Evolutionary conservation across 2,329 filamentous ascomycete genomes (phyloP), one percentile per base, ranked within the genome.

Genomic region (Colletotrichum caudatum): DNA sequence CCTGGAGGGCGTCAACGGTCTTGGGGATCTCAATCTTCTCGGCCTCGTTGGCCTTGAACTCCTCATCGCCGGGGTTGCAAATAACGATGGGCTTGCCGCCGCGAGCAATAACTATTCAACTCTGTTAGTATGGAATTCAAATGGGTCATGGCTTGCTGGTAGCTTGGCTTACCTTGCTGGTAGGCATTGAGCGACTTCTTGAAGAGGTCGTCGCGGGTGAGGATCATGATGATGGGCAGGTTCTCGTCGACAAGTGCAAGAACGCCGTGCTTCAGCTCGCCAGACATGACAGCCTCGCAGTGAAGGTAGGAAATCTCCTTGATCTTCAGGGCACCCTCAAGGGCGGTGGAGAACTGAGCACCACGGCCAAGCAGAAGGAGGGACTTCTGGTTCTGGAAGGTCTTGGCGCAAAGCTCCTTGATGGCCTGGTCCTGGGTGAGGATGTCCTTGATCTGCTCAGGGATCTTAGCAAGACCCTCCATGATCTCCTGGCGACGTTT

Each of bases 251-350:
- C 96, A 74, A 99, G 89, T 64, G 96, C 96, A 80, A 99, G 87
- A 64, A 99, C 96, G 88, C 96, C 96, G 84, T 99, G 96, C 90
- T 99, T 99, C 78, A 99, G 90, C 86, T 99, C 96, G 84, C 96
- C 96, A 75, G 96, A 98, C 96, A 99, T 99, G 87, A 99, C 96
- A 78, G 96, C 96, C 86, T 99, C 96, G 84, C 96, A 99, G 85
- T 99, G 96, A 72, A 99, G 93, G 84, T 99, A 99, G 23, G 95
- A 98, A 79, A 99, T 99, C 86, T 99, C 96, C 90, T 99, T 99
- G 84, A 99, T 99, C 89, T 99, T 99, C 77, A 99, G 88, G 61
- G 96, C 96, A 84, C 94, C 96, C 87, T 99, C 96, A 29, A 99
- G 91, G 68, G 96, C 96, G 78, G 96, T 99, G 72, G 95, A 95